Percentiles rank a stretch among this genome's conserved stretches.
Evolutionary conservation across 1,139 yeast genomes (phyloP).

Genomic region (Suhomyces yuchorum): DNA sequence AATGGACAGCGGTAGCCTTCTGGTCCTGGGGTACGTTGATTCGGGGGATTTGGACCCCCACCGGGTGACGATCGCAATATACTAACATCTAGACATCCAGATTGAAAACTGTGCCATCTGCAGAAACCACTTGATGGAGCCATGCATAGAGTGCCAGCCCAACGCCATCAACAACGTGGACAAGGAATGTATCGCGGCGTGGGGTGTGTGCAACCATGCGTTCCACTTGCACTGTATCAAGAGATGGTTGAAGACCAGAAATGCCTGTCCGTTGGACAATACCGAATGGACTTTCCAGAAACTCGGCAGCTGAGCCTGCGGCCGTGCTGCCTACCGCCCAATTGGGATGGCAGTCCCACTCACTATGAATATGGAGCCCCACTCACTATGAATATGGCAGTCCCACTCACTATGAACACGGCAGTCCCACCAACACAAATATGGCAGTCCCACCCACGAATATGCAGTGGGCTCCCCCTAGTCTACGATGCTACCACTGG

Average conservation of each 20-base stretch:
- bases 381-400: too few relatives aligned
- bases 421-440: too few relatives aligned
- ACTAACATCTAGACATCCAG: conserved; percentile 60
- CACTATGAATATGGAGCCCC: too few relatives aligned
- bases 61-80: too few relatives aligned
- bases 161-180: conserved; percentile 67
- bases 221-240: conserved; percentile 95
- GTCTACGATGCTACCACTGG: not conserved
- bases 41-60: not conserved
- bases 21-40: conserved; percentile 91
- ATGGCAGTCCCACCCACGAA: too few relatives aligned
- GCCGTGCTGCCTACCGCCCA: too few relatives aligned
- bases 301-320: conserved; percentile 49
- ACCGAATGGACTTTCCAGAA: conserved; percentile 91
- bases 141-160: conserved; percentile 96
- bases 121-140: conserved; percentile 97
- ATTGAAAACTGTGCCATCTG: conserved; percentile 98
- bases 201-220: conserved; percentile 96
- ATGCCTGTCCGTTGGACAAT: conserved; percentile 96
- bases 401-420: too few relatives aligned
- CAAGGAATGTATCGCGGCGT: conserved; percentile 90
- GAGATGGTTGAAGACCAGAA: conserved; percentile 95
- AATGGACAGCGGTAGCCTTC: conserved; percentile 98
- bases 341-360: too few relatives aligned
- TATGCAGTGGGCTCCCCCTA: too few relatives aligned